Base-by-base conservation (phyloP, 2,329 filamentous ascomycete genomes). In the Lachnellula arida region DNA sequence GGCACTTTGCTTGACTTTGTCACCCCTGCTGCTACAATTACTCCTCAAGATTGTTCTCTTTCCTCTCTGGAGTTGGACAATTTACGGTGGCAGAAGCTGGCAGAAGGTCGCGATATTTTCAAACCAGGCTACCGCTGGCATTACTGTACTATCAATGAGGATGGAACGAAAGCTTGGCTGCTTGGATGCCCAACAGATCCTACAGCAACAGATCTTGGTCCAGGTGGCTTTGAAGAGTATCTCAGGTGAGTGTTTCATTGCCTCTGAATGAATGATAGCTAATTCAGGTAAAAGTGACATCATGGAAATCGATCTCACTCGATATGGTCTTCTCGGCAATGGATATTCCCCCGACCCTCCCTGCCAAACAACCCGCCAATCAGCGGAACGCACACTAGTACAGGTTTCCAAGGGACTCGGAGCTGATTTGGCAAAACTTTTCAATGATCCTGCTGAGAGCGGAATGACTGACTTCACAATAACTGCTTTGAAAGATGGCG, bases 141-240 rank as follows among this genome's bases (percentile, higher is more conserved):
- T 71, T 99, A 99, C 70, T 97, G 94, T 71, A 96, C 91, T 3
- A 88, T 97, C 74, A 95, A 97, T 69, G 87, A 94, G 58, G 90
- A 96, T 65, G 93, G 93, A 5, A 97, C 94, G 6, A 96, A 96
- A 70, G 94, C 91, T 7, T 99, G 94, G 92, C 78, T 99, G 23
- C 80, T 99, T n/a, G 94, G 94, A 8, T 97, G 91, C 67, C 89
- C 89, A 2, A 87, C 89, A 3, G 91, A 96, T 61, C 75, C 80
- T 42, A 75, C 80, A 17, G 77, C 81, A 6, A 84, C 85, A 48
- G 87, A 87, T 40, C 77, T 86, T 15, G 86, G 82, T 1, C 80
- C 82, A 14, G 87, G 85, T 55, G 84, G 84, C 3, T 86, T 91
- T 56, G 93, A 96, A 68, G 93, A 97, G 70, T 95, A 95, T 69